Conservation (phyloP, 345 rosid genomes). For the Excoecaria cochinchinensis region DNA sequence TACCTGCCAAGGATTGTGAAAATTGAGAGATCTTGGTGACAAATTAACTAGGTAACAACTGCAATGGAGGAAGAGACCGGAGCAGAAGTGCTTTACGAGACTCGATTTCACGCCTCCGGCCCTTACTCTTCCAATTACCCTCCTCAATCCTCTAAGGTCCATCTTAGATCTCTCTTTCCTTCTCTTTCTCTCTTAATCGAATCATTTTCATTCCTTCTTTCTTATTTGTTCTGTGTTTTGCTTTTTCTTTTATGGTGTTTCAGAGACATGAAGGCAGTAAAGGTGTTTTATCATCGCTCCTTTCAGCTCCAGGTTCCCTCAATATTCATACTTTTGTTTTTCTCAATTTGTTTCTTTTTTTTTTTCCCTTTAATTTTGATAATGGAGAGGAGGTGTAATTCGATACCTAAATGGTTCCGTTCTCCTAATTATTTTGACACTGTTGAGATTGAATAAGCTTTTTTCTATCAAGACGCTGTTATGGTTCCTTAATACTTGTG, state of each 20-base stretch:
- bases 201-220: background rate
- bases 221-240: background rate
- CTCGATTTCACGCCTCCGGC: slow-evolving; percentile 59
- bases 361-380: background rate
- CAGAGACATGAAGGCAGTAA: slow-evolving; percentile 46
- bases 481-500: background rate
- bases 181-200: background rate
- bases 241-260: slow-evolving; percentile 7
- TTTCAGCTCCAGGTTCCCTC: slow-evolving; percentile 46
- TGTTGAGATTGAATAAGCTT: background rate
- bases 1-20: no score
- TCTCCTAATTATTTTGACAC: background rate
- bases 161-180: slow-evolving; percentile 6
- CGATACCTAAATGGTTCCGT: no score
- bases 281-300: slow-evolving; percentile 53
- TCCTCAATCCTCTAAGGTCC: slow-evolving; percentile 60
- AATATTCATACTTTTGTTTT: background rate
- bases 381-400: no score
- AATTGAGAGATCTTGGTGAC: background rate
- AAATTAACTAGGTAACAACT: no score
- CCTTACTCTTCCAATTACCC: slow-evolving; percentile 66
- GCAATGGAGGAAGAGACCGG: slow-evolving; percentile 11
- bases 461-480: background rate
- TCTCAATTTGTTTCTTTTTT: background rate
- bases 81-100: slow-evolving; percentile 59